These are phyloP conservation scores for Penicillium sp. DNA, from an alignment of 2,329 filamentous ascomycete genomes.

Conservation along the genomic window DNA sequence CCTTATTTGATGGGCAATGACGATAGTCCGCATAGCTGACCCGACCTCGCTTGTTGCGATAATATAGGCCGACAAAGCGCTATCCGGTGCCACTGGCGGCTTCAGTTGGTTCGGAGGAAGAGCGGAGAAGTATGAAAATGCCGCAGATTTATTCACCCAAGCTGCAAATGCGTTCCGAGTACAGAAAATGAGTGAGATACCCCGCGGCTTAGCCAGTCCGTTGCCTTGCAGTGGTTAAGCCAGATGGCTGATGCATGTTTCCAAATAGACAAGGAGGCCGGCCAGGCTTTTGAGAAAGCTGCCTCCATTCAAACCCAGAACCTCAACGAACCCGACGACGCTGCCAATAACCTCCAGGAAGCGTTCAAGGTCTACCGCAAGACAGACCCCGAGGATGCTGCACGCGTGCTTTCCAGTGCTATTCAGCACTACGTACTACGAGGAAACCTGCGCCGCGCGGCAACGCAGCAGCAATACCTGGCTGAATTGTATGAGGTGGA, in stretches of 20 bases:
- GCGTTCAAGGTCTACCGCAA: slow-evolving; percentile 95
- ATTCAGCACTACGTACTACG: slow-evolving; percentile 84
- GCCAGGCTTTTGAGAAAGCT: slow-evolving; percentile 79
- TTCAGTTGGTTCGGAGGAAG: slow-evolving; percentile 88
- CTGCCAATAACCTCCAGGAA: slow-evolving; percentile 81
- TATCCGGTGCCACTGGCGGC: slow-evolving; percentile 69
- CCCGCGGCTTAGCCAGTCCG: slow-evolving; percentile 8
- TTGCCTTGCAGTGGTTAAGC: background rate
- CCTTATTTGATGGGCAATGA: slow-evolving; percentile 20
- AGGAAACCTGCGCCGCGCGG: slow-evolving; percentile 87
- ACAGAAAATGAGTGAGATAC: slow-evolving; percentile 70
- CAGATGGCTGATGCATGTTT: background rate
- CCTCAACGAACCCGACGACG: slow-evolving; percentile 88
- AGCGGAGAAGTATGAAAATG: slow-evolving; percentile 85
- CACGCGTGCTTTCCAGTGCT: slow-evolving; percentile 72
- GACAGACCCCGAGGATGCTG: slow-evolving; percentile 77
- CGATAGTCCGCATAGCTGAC: slow-evolving; percentile 27
- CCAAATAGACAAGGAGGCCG: slow-evolving; percentile 72
- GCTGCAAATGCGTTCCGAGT: slow-evolving; percentile 90
- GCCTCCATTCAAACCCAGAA: slow-evolving; percentile 76
- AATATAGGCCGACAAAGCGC: slow-evolving; percentile 77
- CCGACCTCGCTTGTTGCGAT: slow-evolving; percentile 16
- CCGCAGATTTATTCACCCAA: slow-evolving; percentile 81
- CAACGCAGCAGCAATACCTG: slow-evolving; percentile 83
- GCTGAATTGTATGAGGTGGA: slow-evolving; percentile 84